Evolutionary conservation across 208 protist genomes (phyloP).

Genomic region (Trypanosoma lewisi): DNA sequence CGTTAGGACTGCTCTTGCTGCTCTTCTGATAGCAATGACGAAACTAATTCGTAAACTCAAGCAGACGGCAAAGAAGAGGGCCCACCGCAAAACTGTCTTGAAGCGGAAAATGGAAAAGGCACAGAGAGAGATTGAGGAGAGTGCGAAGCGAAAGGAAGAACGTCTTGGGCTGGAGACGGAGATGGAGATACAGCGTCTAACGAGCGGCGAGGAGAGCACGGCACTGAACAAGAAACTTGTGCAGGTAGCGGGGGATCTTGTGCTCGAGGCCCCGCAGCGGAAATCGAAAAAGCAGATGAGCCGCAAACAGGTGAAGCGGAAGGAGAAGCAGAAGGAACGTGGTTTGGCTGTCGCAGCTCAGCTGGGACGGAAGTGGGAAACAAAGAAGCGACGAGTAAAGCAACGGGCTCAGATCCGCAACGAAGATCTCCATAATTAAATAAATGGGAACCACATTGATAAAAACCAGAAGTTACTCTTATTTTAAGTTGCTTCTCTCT

Average conservation of each 20-base stretch:
- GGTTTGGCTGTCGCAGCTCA: slow-evolving; percentile 51
- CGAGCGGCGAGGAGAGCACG: slow-evolving; percentile 21
- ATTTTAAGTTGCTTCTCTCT: slow-evolving; percentile 17
- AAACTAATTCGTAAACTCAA: slow-evolving; percentile 89
- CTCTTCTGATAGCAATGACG: slow-evolving; percentile 46
- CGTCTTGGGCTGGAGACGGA: slow-evolving; percentile 59
- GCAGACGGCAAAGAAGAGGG: slow-evolving; percentile 86
- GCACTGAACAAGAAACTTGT: slow-evolving; percentile 33
- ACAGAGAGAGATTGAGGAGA: slow-evolving; percentile 49
- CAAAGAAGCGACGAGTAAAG: slow-evolving; percentile 86
- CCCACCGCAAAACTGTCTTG: slow-evolving; percentile 85
- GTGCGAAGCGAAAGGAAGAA: slow-evolving; percentile 34
- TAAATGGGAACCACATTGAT: neutral
- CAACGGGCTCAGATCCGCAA: slow-evolving; percentile 83
- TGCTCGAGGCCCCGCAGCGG: slow-evolving; percentile 50
- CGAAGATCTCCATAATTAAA: slow-evolving; percentile 65
- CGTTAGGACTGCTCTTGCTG: neutral
- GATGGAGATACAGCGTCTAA: slow-evolving; percentile 53
- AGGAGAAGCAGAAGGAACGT: slow-evolving; percentile 54
- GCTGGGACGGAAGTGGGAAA: slow-evolving; percentile 60
- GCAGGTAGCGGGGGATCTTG: slow-evolving; percentile 59
- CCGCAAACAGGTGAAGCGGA: slow-evolving; percentile 69
- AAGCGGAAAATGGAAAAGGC: slow-evolving; percentile 74
- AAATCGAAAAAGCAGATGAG: slow-evolving; percentile 75
- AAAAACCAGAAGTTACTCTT: neutral